Evolutionary conservation across 2,329 filamentous ascomycete species (phyloP).

Genomic region (Dothideomycetidae sp.): DNA sequence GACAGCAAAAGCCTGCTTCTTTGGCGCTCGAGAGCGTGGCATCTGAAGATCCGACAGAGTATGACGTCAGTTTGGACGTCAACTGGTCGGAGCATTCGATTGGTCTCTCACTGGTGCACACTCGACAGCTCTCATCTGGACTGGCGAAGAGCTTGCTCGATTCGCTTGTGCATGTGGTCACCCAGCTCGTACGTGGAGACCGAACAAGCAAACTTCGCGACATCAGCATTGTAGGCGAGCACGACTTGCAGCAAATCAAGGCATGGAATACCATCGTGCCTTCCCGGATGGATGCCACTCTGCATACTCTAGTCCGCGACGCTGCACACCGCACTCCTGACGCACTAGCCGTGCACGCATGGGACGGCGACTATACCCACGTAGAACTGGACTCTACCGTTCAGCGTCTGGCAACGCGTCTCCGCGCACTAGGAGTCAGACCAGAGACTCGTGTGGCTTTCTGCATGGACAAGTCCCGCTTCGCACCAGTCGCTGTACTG

Average conservation of each 20-base stretch:
- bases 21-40: neutral
- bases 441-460: constrained; percentile 23
- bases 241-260: neutral
- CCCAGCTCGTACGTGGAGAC: too few relatives aligned
- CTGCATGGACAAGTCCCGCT: constrained; percentile 27
- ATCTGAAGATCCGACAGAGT: neutral
- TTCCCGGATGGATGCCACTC: too few relatives aligned
- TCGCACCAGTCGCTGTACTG: constrained; percentile 25
- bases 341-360: constrained; percentile 21
- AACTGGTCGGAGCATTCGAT: too few relatives aligned
- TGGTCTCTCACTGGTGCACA: too few relatives aligned
- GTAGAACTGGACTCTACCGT: constrained; percentile 18
- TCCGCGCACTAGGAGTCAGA: constrained; percentile 20
- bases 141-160: too few relatives aligned
- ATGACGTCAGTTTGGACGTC: too few relatives aligned
- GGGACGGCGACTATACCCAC: constrained; percentile 23
- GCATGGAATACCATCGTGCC: too few relatives aligned
- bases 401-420: constrained; percentile 19
- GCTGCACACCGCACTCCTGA: constrained; percentile 18
- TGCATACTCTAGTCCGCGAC: too few relatives aligned
- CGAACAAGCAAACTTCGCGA: too few relatives aligned
- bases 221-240: too few relatives aligned
- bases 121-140: too few relatives aligned
- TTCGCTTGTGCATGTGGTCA: too few relatives aligned
- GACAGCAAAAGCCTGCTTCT: neutral